Evolutionary conservation across 352 stramenopile species (phyloP).

Genomic region (Pythium coloratum): DNA sequence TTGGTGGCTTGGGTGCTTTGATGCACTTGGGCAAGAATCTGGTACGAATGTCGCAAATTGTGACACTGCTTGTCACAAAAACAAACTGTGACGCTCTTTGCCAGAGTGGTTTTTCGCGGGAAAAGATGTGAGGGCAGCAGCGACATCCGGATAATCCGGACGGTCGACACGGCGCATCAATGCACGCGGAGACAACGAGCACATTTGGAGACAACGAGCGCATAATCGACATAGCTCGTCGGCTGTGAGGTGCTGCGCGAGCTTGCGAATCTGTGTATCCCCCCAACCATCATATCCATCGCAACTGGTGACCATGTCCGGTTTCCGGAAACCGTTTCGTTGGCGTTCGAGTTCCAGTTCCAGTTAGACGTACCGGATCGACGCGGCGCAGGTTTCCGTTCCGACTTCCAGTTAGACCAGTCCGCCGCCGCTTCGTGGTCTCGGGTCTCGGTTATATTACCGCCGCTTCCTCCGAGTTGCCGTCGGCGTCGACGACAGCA

Average conservation of each 20-base stretch:
- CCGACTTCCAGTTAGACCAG: neutral
- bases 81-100: neutral
- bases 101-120: neutral
- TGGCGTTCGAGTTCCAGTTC: constrained; percentile 5
- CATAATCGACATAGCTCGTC: no score
- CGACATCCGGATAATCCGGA: no score
- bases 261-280: no score
- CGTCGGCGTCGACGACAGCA: neutral
- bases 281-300: no score
- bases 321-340: neutral
- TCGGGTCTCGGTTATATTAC: neutral
- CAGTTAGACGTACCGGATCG: neutral
- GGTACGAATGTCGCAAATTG: neutral
- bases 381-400: neutral
- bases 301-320: no score
- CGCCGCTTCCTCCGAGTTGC: neutral
- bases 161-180: no score
- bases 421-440: constrained; percentile 14
- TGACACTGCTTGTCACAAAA: neutral
- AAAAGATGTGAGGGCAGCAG: neutral
- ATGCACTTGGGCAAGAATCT: no score
- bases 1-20: no score
- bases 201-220: no score
- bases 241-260: no score
- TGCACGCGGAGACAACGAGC: no score